Percentiles rank a stretch among this genome's conserved stretches.
Conservation (phyloP, 176 grass and related monocot genomes). For the Rhynchospora breviuscula region DNA sequence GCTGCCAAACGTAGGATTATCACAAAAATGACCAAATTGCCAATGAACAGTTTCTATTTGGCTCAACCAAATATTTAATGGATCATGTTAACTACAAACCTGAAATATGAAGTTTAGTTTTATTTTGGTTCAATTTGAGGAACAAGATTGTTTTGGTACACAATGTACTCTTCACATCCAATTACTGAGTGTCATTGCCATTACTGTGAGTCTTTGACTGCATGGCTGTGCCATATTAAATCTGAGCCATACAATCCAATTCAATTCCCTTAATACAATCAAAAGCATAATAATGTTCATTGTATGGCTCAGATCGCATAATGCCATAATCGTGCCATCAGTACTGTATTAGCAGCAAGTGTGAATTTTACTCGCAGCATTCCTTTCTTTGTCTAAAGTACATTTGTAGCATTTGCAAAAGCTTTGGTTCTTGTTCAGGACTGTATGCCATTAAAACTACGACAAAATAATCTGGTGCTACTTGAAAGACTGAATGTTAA, state of each 20-base stretch:
- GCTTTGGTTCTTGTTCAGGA: neutral
- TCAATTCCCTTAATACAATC: neutral
- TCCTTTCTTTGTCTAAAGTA: neutral
- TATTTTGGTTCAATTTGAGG: neutral
- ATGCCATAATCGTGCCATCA: neutral
- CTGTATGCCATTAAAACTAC: neutral
- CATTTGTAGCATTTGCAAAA: neutral
- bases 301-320: neutral
- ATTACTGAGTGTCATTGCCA: neutral
- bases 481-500: neutral
- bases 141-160: neutral
- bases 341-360: neutral
- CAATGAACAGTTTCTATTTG: no score
- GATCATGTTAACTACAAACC: neutral
- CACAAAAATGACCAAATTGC: no score
- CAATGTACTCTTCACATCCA: neutral
- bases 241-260: neutral
- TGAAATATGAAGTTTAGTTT: neutral
- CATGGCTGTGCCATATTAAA: no score
- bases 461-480: neutral
- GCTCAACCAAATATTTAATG: no score
- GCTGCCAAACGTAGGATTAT: neutral
- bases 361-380: neutral
- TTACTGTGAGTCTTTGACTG: no score
- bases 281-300: neutral